Conservation (phyloP, 768 basidiomycete species). For the Tylopilus plumbeoviolaceoides region DNA sequence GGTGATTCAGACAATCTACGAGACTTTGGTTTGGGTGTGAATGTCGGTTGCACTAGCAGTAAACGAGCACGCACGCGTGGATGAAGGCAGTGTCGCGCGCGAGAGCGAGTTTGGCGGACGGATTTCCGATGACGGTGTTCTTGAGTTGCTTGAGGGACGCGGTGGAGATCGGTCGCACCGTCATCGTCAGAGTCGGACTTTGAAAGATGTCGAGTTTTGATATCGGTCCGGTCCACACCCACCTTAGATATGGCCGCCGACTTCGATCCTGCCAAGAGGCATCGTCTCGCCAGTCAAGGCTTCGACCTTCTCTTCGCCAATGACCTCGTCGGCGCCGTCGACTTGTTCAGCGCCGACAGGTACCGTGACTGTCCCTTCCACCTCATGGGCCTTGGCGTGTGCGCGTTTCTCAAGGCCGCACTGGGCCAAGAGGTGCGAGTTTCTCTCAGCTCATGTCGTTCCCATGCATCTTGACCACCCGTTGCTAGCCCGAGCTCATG, state of each 20-base stretch:
- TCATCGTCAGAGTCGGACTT: constrained; percentile 17
- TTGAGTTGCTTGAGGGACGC: constrained; percentile 59
- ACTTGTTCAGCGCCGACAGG: constrained; percentile 36
- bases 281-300: constrained; percentile 41
- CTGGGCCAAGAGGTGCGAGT: constrained; percentile 69
- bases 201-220: background rate
- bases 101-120: constrained; percentile 59
- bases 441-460: background rate
- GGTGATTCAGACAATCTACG: constrained; percentile 54
- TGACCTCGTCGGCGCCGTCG: constrained; percentile 52
- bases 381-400: constrained; percentile 65
- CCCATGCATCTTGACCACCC: background rate
- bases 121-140: constrained; percentile 78
- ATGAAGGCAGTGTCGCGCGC: constrained; percentile 56
- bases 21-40: constrained; percentile 39
- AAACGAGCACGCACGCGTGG: constrained; percentile 43
- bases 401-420: constrained; percentile 72
- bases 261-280: constrained; percentile 26
- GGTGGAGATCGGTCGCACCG: constrained; percentile 28
- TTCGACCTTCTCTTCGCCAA: constrained; percentile 71
- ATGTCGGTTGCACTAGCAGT: background rate
- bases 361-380: constrained; percentile 61
- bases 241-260: constrained; percentile 1
- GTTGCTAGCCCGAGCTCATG: constrained; percentile 53
- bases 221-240: background rate